Percentiles rank a stretch among this genome's conserved stretches.
phyloP scores from a whole-genome alignment of 768 basidiomycete genomes.

The Chalciporus piperatus region DNA sequence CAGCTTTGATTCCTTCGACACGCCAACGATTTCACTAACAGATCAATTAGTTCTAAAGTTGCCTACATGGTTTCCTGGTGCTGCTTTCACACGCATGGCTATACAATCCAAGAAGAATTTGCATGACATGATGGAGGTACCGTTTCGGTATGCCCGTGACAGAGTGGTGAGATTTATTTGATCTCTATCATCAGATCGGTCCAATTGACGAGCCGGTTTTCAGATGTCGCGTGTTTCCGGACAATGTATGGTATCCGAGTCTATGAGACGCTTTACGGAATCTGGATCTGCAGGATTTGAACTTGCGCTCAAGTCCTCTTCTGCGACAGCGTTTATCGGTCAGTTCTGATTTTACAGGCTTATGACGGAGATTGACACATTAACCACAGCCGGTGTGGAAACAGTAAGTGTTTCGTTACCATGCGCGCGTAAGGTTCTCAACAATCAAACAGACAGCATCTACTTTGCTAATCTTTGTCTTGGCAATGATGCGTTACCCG shows the following conservation, averaged over 20 bases:
- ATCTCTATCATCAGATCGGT: neutral
- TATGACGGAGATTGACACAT: constrained; percentile 2
- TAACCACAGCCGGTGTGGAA: constrained; percentile 27
- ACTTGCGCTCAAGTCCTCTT: constrained; percentile 28
- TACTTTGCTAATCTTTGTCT: constrained; percentile 29
- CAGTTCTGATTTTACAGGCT: constrained; percentile 2
- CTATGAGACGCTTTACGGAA: constrained; percentile 19
- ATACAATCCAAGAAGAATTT: constrained; percentile 27
- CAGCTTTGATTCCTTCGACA: constrained; percentile 13
- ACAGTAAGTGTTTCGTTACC: constrained; percentile 17
- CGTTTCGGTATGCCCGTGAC: constrained; percentile 29
- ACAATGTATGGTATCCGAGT: constrained; percentile 31
- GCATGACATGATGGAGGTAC: constrained; percentile 27
- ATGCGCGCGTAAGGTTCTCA: constrained; percentile 1
- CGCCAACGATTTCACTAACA: constrained; percentile 10
- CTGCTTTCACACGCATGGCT: constrained; percentile 30
- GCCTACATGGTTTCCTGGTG: constrained; percentile 37
- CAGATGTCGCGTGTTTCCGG: constrained; percentile 22
- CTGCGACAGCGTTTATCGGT: constrained; percentile 34
- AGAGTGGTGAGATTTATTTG: constrained; percentile 17
- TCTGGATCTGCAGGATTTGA: constrained; percentile 23
- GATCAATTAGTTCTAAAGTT: constrained; percentile 26
- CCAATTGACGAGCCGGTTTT: neutral
- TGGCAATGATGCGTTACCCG: constrained; percentile 36
- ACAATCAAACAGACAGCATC: constrained; percentile 28